phyloP scores from a whole-genome alignment of 192 early-diverging fungal species.

The Coemansia sp. region DNA sequence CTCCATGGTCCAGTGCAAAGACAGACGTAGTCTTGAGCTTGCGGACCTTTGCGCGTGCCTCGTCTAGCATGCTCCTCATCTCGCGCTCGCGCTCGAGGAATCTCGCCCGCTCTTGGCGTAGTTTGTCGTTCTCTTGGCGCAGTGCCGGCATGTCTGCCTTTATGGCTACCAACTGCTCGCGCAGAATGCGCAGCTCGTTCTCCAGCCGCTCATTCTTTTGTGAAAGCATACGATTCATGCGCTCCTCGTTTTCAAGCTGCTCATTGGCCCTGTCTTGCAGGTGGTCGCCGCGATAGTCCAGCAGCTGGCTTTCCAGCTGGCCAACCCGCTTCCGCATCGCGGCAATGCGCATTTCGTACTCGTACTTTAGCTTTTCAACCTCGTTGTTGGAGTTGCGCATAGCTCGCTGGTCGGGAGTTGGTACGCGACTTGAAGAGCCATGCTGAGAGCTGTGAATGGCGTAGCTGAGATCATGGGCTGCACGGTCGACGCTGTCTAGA shows the following conservation, averaged over 20 bases:
- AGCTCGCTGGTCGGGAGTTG: constrained; percentile 13
- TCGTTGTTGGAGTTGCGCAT: constrained; percentile 25
- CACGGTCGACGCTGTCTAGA: constrained; percentile 19
- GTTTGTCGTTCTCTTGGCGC: constrained; percentile 37
- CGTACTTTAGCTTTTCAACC: constrained; percentile 50
- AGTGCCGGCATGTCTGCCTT: constrained; percentile 41
- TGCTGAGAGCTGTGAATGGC: constrained; percentile 25
- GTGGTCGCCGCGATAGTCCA: constrained; percentile 45
- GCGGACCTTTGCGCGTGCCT: constrained; percentile 50
- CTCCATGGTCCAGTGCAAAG: constrained; percentile 49
- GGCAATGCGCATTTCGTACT: constrained; percentile 61
- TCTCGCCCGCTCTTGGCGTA: constrained; percentile 32
- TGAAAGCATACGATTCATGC: constrained; percentile 42
- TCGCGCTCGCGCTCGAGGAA: constrained; percentile 42
- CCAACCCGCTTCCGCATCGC: constrained; percentile 62
- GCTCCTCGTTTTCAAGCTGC: constrained; percentile 49
- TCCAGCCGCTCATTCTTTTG: constrained; percentile 51
- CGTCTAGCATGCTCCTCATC: constrained; percentile 54
- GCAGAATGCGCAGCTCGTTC: constrained; percentile 42
- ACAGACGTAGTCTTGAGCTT: constrained; percentile 55
- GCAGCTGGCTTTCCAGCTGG: constrained; percentile 61
- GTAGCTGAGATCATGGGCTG: constrained; percentile 21
- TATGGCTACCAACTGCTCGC: constrained; percentile 37
- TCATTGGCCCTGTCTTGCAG: constrained; percentile 24
- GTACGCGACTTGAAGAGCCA: constrained; percentile 1